Base-by-base conservation (phyloP, 768 basidiomycete species). In the Lactarius trivialis region DNA sequence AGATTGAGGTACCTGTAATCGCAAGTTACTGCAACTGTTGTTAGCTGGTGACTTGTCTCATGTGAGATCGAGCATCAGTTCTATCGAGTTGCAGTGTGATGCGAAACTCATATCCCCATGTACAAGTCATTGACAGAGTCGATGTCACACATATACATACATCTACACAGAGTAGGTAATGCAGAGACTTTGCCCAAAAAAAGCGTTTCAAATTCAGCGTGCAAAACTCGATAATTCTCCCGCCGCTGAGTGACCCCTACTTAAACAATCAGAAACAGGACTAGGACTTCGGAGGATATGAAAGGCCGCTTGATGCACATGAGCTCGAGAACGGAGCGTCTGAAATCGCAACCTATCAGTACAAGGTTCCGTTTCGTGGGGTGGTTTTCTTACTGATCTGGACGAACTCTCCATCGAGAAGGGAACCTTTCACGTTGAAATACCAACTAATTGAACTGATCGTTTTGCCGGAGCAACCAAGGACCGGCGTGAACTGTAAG, bases 391-490 rank as follows among this genome's bases (percentile, higher is more conserved):
- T 65, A 87, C 85, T 68, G 60, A 88, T 86, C 5, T 81, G 77
- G 32, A 82, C 73, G 62, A 88, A 88, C 3, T 67, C 67, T 15
- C 88, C 88, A 68, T 89, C 86, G 54, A 88, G 78, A 32, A 82
- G 68, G n/a, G 85, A 86, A 48, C 88, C 87, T 68, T 77, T 73
- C 60, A 86, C 61, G 68, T 88, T 79, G 75, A 84, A 85, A 71
- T 86, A 86, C 79, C 81, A 88, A 56, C 77, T 78, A 55, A 86
- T 82, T 39, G 74, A 67, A 61, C 73, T 76, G 55, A 85, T 66
- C 56, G 49, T 71, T 24, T 68, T 69, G 7, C 71, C 68, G 7
- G 70, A 58, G 71, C 84, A 86, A 61, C 77, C 72, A 14, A 86
- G 68, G 7, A 73, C 68, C 2, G 84, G 84, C 2, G 77, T 83